These are phyloP conservation scores for Pterulicium gracile DNA, from an alignment of 1,284 basidiomycete species.

Conservation along the genomic window DNA sequence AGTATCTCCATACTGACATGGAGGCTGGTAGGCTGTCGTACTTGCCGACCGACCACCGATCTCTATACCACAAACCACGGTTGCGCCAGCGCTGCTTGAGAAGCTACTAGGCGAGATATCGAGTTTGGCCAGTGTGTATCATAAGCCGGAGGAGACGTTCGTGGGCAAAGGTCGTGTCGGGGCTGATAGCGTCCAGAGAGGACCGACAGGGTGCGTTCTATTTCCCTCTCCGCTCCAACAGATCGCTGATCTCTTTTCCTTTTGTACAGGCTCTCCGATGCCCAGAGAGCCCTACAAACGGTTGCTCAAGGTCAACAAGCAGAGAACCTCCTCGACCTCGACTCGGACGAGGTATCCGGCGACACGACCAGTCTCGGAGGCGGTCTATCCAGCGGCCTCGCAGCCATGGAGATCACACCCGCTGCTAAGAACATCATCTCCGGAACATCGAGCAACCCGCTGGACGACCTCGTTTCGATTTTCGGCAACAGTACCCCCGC, in stretches of 20 bases:
- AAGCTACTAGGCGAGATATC: conserved; percentile 87
- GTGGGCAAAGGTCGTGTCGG: conserved; percentile 79
- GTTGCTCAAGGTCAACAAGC: conserved; percentile 85
- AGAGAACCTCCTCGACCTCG: conserved; percentile 74
- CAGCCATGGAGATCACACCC: conserved; percentile 63
- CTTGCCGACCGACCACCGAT: conserved; percentile 90
- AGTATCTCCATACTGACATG: neutral
- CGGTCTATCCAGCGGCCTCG: conserved; percentile 58
- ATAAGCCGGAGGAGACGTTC: conserved; percentile 91
- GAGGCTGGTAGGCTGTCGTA: conserved; percentile 63
- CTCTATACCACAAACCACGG: conserved; percentile 82
- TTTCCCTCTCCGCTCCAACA: conserved; percentile 5
- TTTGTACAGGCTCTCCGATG: conserved; percentile 36
- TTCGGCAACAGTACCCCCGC: conserved; percentile 42
- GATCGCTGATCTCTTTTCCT: conserved; percentile 6
- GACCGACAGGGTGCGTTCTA: conserved; percentile 59
- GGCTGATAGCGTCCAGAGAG: conserved; percentile 71
- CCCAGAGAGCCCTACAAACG: conserved; percentile 81
- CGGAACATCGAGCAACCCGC: conserved; percentile 73
- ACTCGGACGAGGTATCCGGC: neutral
- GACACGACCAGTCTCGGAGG: conserved; percentile 20
- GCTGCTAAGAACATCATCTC: conserved; percentile 61
- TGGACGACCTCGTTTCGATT: conserved; percentile 86
- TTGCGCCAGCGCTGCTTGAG: conserved; percentile 84
- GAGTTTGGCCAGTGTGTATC: conserved; percentile 85